These are phyloP conservation scores for Pythium periplocum DNA, from an alignment of 352 stramenopile genomes.

Conservation along the genomic window DNA sequence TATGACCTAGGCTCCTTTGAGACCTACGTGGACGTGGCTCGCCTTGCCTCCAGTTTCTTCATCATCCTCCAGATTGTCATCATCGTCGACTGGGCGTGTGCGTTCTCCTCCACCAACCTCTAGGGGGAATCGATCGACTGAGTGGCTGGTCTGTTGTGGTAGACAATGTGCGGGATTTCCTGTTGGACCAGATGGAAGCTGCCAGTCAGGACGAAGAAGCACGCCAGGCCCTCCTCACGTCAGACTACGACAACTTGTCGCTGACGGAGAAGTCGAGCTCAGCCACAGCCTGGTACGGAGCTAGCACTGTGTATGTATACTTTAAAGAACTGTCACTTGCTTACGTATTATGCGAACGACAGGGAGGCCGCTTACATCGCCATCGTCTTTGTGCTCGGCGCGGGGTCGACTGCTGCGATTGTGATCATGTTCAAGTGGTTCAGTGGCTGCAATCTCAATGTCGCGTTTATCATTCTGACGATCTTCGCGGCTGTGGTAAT, in stretches of 20 bases:
- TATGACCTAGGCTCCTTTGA: slow-evolving; percentile 51
- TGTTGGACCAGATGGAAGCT: slow-evolving; percentile 66
- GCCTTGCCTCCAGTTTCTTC: slow-evolving; percentile 54
- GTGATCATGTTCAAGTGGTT: slow-evolving; percentile 52
- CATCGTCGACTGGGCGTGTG: slow-evolving; percentile 73
- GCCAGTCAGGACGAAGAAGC: slow-evolving; percentile 48
- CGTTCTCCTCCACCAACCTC: background rate
- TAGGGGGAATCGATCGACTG: background rate
- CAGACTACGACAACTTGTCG: slow-evolving; percentile 16
- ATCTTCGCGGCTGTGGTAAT: slow-evolving; percentile 35
- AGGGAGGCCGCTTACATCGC: slow-evolving; percentile 59
- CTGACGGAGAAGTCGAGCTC: background rate
- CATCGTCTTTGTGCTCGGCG: slow-evolving; percentile 31
- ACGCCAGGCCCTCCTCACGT: slow-evolving; percentile 40
- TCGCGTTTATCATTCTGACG: slow-evolving; percentile 55
- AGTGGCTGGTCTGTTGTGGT: background rate
- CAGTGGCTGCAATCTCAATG: slow-evolving; percentile 43
- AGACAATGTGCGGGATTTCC: slow-evolving; percentile 66
- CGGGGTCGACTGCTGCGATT: slow-evolving; percentile 30
- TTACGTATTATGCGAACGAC: background rate
- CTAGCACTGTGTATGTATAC: too few relatives aligned
- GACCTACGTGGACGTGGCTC: slow-evolving; percentile 52
- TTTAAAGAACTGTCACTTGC: too few relatives aligned
- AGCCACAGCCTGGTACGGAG: background rate
- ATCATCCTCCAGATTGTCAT: slow-evolving; percentile 79